Base-by-base conservation (phyloP, 2,329 filamentous ascomycete genomes). In the Fusarium illudens region DNA sequence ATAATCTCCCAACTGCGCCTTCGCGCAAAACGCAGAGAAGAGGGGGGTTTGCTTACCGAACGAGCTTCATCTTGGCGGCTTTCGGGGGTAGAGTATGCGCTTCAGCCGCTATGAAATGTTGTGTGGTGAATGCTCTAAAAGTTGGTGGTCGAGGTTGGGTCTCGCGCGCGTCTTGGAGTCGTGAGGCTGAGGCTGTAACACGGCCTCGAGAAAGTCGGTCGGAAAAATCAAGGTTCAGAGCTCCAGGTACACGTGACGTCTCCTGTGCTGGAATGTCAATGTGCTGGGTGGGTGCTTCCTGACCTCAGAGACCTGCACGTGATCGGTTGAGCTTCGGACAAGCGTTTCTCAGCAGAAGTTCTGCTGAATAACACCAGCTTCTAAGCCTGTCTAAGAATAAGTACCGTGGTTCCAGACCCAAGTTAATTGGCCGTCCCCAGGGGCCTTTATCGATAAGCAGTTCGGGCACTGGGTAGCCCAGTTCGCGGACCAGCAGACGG, bases 51-150 rank as follows among this genome's bases (percentile, higher is more conserved):
- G 56, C 90, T 84, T 89, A 97, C 94, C 94, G 92, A 82, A 97
- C 94, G 85, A 97, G 92, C 92, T 97, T 97, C 94, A 97, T 97
- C 68, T 81, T 93, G 85, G 68, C 79, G 74, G 72, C 19, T 39
- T 65, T 20, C 17, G 11, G 53, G 42, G 56, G 44, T 36, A 37
- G 13, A 29, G 60, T 60, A 58, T 61, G 61, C 49, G 46, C 53
- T 63, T 62, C 13, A 37, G 50, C 15, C 37, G 33, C 29, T 60
- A 32, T 19, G 34, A 37, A 19, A 51, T 39, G 36, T 22, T 58
- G 30, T 10, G 55, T 36, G 46, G 66, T 49, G 30, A 50, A 46
- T 46, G n/a, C 39, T 46, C 22, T n/a, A 63, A 34, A 59, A 54
- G 58, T 62, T 19, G 60, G 54, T 53, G 56, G 60, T 56, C 25